These are phyloP conservation scores for Nakazawaea populi DNA, from an alignment of 805 yeast genomes.

Conservation along the genomic window DNA sequence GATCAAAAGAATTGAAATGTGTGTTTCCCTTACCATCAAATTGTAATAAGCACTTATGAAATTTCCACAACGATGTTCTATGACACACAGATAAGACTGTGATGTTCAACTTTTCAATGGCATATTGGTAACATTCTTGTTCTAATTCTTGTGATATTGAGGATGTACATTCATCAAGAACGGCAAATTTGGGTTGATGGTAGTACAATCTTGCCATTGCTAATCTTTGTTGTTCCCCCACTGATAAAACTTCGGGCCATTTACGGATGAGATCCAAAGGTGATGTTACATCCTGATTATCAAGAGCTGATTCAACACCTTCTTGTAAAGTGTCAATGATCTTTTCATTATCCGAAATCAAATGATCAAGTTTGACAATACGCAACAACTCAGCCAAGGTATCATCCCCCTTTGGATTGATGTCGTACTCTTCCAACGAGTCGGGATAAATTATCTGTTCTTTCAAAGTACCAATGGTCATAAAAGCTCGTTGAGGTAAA, in stretches of 20 bases:
- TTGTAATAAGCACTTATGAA: constrained; percentile 76
- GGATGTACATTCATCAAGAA: constrained; percentile 92
- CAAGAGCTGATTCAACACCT: neutral
- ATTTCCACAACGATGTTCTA: constrained; percentile 88
- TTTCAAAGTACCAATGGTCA: constrained; percentile 71
- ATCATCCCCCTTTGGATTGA: constrained; percentile 33
- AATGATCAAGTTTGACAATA: constrained; percentile 54
- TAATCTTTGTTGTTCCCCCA: constrained; percentile 88
- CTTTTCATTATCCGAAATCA: constrained; percentile 35
- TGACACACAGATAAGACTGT: constrained; percentile 89
- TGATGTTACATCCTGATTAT: constrained; percentile 12
- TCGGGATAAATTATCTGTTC: constrained; percentile 91
- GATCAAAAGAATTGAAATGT: constrained; percentile 51
- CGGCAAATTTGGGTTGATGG: constrained; percentile 90
- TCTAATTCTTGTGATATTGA: constrained; percentile 91
- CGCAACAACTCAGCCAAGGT: constrained; percentile 45
- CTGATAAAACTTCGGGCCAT: constrained; percentile 86
- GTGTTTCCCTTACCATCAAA: constrained; percentile 68
- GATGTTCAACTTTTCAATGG: constrained; percentile 64
- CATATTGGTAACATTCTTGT: constrained; percentile 79
- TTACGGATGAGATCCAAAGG: constrained; percentile 65
- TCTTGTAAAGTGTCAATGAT: constrained; percentile 1
- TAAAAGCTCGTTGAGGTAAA: constrained; percentile 88
- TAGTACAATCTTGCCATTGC: constrained; percentile 92
- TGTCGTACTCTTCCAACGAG: constrained; percentile 48